phyloP scores from a whole-genome alignment of 2,329 filamentous ascomycete species.

The Xylaria polymorpha region DNA sequence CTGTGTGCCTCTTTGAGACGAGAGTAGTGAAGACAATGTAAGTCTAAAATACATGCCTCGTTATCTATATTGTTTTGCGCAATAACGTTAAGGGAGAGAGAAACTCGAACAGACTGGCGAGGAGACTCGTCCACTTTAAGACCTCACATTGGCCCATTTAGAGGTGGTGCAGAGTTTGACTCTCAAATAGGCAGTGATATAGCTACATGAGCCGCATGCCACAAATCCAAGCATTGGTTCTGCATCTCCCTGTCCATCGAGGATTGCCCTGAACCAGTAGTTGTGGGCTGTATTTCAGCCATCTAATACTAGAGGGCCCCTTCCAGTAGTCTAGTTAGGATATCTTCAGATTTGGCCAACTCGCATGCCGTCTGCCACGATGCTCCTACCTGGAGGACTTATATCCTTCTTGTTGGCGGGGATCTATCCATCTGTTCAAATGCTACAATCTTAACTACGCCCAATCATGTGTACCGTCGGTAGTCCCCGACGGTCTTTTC shows the following conservation, averaged over 20 bases:
- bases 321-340: background rate
- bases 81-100: background rate
- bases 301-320: background rate
- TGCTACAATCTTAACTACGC: background rate
- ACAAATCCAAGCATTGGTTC: background rate
- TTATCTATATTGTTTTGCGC: background rate
- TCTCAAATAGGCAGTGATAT: background rate
- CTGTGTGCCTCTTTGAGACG: conserved; percentile 51
- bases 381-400: background rate
- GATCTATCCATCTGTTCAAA: background rate
- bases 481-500: background rate
- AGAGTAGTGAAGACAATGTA: conserved; percentile 22
- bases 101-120: background rate
- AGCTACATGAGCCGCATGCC: background rate
- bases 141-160: too few relatives aligned
- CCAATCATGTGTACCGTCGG: background rate
- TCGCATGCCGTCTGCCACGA: background rate
- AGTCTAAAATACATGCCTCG: background rate
- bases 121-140: background rate
- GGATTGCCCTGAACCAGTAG: background rate
- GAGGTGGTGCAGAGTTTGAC: background rate
- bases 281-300: background rate
- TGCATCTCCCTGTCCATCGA: background rate
- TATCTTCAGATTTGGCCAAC: background rate
- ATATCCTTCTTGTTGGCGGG: background rate